Evolutionary conservation across 306 rosid genomes (phyloP).

Genomic region (Morella rubra): DNA sequence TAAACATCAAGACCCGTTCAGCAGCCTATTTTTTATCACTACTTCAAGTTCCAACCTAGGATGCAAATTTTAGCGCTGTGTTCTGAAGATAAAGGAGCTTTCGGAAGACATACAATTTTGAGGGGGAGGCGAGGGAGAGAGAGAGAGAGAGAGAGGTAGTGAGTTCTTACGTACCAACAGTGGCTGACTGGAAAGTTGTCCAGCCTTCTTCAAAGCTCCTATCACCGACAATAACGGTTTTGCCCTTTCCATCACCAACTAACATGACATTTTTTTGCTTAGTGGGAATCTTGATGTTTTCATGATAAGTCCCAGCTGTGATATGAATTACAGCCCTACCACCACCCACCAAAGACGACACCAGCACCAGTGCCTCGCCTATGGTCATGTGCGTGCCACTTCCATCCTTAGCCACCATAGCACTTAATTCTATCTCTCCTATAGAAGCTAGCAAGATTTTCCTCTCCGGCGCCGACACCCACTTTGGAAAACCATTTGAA

Average conservation of each 20-base stretch:
- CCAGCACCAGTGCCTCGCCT: slow-evolving; percentile 23
- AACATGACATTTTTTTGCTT: slow-evolving; percentile 41
- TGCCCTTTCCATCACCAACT: slow-evolving; percentile 41
- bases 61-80: too few species aligned
- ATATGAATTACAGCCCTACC: slow-evolving; percentile 37
- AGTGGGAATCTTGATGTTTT: slow-evolving; percentile 25
- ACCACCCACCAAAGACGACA: slow-evolving; percentile 16
- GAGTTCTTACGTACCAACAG: slow-evolving; percentile 30
- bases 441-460: slow-evolving; percentile 29
- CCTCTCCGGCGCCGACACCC: slow-evolving; percentile 31
- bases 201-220: slow-evolving; percentile 29
- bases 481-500: slow-evolving; percentile 24
- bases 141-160: background rate
- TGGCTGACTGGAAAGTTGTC: slow-evolving; percentile 34
- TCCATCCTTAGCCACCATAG: slow-evolving; percentile 47
- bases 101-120: too few species aligned
- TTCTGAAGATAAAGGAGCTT: too few species aligned
- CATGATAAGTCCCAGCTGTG: slow-evolving; percentile 35
- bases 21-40: too few species aligned
- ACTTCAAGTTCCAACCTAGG: too few species aligned
- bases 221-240: slow-evolving; percentile 27
- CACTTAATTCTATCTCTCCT: slow-evolving; percentile 26
- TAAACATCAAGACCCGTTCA: too few species aligned
- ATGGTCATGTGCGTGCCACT: slow-evolving; percentile 38
- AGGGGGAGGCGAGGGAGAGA: too few species aligned